Evolutionary conservation across 2,329 filamentous ascomycete species (phyloP).

Genomic region (Talaromyces islandicus): DNA sequence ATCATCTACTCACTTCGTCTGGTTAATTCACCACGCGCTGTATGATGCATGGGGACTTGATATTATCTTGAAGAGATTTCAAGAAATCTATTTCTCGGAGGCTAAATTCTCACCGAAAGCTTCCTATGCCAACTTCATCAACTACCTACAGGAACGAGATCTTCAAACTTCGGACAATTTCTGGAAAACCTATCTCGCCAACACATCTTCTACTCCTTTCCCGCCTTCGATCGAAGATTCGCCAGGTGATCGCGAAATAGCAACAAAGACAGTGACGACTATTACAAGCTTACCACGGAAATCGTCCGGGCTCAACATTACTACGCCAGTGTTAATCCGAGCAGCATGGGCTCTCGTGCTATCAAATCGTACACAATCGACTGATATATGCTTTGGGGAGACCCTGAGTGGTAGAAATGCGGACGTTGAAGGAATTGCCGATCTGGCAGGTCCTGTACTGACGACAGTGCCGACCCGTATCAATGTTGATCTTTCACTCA

Average conservation of each 20-base stretch:
- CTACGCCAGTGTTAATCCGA: constrained; percentile 47
- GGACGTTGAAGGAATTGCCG: constrained; percentile 41
- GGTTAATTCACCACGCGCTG: constrained; percentile 29
- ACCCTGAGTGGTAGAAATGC: constrained; percentile 50
- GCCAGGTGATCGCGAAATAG: constrained; percentile 20
- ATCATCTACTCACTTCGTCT: constrained; percentile 36
- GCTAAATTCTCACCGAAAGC: not conserved
- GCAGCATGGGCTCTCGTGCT: constrained; percentile 25
- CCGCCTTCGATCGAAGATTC: constrained; percentile 17
- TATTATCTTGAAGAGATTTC: constrained; percentile 31
- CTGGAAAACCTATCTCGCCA: constrained; percentile 22
- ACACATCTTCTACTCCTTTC: constrained; percentile 23
- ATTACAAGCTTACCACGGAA: constrained; percentile 18
- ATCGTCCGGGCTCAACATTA: constrained; percentile 24
- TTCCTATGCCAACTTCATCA: constrained; percentile 20
- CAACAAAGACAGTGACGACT: constrained; percentile 12
- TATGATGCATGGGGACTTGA: constrained; percentile 24
- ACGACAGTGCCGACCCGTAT: constrained; percentile 28
- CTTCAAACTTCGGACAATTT: constrained; percentile 24
- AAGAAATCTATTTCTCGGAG: constrained; percentile 25
- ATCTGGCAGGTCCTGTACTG: constrained; percentile 28
- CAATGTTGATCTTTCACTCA: constrained; percentile 29
- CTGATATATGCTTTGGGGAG: constrained; percentile 50
- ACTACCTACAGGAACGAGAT: constrained; percentile 22
- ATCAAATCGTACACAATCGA: constrained; percentile 10